Conservation (phyloP, 2,329 filamentous ascomycete species). For the Ascochyta koolunga region DNA sequence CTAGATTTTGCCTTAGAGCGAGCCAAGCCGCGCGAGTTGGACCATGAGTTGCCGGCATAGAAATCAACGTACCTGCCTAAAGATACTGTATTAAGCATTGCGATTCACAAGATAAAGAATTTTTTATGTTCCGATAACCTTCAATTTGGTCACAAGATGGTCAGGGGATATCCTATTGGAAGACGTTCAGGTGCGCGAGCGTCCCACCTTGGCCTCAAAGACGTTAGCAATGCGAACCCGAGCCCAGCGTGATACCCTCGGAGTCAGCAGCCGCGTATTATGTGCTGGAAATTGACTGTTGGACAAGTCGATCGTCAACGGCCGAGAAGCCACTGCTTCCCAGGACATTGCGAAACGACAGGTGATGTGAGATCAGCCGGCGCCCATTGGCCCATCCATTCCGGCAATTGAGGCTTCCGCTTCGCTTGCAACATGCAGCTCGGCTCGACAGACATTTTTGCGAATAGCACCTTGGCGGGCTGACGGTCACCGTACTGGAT, state of each 20-base stretch:
- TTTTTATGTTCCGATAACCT: background rate
- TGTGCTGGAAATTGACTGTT: background rate
- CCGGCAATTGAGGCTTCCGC: slow-evolving; percentile 8
- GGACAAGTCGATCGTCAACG: slow-evolving; percentile 1
- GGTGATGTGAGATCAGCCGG: slow-evolving; percentile 1
- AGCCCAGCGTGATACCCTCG: background rate
- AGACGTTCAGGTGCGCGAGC: background rate
- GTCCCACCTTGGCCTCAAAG: background rate
- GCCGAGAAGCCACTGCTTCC: background rate
- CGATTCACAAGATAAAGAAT: background rate
- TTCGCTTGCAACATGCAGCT: slow-evolving; percentile 8
- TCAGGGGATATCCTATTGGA: background rate
- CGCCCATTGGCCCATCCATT: background rate
- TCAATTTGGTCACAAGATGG: background rate
- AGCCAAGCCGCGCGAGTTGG: background rate
- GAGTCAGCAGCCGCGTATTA: background rate
- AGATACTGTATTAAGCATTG: too few relatives aligned
- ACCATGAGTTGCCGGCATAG: background rate
- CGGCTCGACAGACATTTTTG: slow-evolving; percentile 9
- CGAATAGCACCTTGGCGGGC: background rate
- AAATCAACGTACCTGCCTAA: too few relatives aligned
- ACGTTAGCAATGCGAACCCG: background rate
- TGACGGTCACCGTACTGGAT: slow-evolving; percentile 5
- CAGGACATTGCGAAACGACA: slow-evolving; percentile 1
- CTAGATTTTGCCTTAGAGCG: background rate